These are phyloP conservation scores for bread wheat (Triticum aestivum) DNA, from an alignment of 176 grass and related monocot genomes.

Conservation along the genomic window IWGSC_CS_RefSeq_v2.1 NC_057812.1:596109682-596110181, in stretches of 20 bases:
- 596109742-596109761: background rate
- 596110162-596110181: no score
- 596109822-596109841: background rate
- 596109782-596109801: conserved; percentile 6
- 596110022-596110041: no score
- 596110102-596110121: no score
- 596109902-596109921: background rate
- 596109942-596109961: no score
- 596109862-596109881: background rate
- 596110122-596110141: no score
- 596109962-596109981: no score
- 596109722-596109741: background rate
- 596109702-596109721: background rate
- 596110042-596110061: no score
- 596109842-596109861: background rate
- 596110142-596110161: no score
- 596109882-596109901: background rate
- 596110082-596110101: no score
- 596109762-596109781: background rate
- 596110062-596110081: no score
- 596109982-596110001: no score
- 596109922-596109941: background rate
- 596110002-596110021: no score
- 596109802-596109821: conserved; percentile 13
- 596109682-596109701: background rate